These are phyloP conservation scores for Ganoderma lucidum DNA, from an alignment of 1,284 basidiomycete species.

Conservation along the genomic window DNA sequence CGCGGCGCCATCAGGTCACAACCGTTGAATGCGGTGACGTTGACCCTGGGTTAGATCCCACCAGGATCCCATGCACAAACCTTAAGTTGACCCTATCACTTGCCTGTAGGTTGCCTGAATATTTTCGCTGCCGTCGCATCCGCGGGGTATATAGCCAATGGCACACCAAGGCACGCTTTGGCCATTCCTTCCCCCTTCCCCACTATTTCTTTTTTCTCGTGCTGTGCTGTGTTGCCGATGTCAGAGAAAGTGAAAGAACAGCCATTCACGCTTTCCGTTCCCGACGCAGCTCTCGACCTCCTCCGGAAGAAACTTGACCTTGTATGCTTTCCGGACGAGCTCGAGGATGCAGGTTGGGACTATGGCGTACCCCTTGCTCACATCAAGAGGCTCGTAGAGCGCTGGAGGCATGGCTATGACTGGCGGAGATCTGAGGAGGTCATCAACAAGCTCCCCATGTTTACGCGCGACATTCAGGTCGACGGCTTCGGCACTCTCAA, in stretches of 20 bases:
- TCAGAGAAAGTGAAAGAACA: conserved; percentile 8
- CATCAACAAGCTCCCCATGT: conserved; percentile 52
- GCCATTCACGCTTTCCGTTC: conserved; percentile 52
- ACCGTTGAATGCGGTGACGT: neutral
- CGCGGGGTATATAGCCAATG: neutral
- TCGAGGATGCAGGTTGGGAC: conserved; percentile 46
- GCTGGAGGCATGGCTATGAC: conserved; percentile 51
- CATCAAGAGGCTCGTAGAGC: conserved; percentile 45
- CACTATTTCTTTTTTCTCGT: neutral
- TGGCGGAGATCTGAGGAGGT: conserved; percentile 49
- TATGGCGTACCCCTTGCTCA: conserved; percentile 52
- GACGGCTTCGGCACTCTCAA: conserved; percentile 46
- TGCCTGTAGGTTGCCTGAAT: neutral
- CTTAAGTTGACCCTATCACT: neutral
- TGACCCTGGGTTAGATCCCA: neutral
- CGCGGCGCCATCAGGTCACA: neutral
- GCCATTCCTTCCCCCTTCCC: neutral
- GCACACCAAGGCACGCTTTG: neutral
- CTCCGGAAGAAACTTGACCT: conserved; percentile 53
- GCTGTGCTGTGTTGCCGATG: neutral
- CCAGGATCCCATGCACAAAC: neutral
- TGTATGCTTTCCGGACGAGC: conserved; percentile 49
- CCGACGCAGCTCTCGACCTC: conserved; percentile 46
- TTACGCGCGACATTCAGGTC: conserved; percentile 48
- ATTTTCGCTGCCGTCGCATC: neutral